Base-by-base conservation (phyloP, 2,329 filamentous ascomycete genomes). In the Penicillium sp. region DNA sequence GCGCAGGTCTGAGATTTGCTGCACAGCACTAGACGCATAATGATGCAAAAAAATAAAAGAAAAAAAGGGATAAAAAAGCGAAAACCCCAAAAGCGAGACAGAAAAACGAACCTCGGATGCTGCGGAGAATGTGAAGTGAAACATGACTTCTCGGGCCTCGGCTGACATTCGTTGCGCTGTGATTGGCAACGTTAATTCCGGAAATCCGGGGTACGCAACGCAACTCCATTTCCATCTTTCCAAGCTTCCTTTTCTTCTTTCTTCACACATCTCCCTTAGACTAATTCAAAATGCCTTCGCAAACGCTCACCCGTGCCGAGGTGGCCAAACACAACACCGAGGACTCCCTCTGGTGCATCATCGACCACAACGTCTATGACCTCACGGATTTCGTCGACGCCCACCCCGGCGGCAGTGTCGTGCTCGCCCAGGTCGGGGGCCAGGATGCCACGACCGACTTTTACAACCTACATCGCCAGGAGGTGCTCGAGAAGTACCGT, bases 401-500 rank as follows among this genome's bases (percentile, higher is more conserved):
- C 20, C 90, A 95, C 65, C 90, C 90, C 0, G 90, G 90, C 61
- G 90, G 90, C 64, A 84, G 86, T 64, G 85, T 88, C 39, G 90
- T 95, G 22, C 82, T 95, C 33, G 80, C 82, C 48, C 89, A 95
- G 73, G 83, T 92, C 43, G 90, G 88, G 27, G 90, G 90, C 56
- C 81, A 84, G 60, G 90, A 95, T 67, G 89, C 90, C 45, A 95
- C 90, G 2, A 76, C 81, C 31, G 87, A 87, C 50, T 95, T 95
- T 74, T 95, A 95, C 82, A 95, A 95, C 77, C 84, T 96, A 47
- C 91, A 96, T 75, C 81, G 90, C 24, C 90, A 95, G 62, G 90
- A 95, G 73, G 89, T 95, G n/a, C 81, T 95, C 10, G 77, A 85
- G 54, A 91, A 91, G 70, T 95, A 95, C 78, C 62, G 63, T n/a